Evolutionary conservation across 2,329 filamentous ascomycete genomes (phyloP).

Genomic region (Fusarium mundagurra): DNA sequence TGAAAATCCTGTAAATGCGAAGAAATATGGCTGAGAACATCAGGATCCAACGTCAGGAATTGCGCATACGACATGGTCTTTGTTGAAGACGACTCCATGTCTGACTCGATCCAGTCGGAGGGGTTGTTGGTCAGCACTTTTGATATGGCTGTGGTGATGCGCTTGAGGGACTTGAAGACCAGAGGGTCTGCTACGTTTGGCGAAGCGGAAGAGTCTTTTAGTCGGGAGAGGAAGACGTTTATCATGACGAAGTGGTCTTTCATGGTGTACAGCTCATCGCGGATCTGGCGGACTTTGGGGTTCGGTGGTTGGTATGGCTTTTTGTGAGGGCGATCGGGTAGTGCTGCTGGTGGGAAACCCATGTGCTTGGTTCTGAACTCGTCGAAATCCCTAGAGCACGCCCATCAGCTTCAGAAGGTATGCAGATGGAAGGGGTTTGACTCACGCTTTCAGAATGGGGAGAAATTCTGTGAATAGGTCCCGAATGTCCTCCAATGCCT

Average conservation of each 20-base stretch:
- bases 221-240: neutral
- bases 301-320: slow-evolving; percentile 3
- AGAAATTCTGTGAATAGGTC: slow-evolving; percentile 14
- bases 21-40: slow-evolving; percentile 25
- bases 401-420: neutral
- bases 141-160: slow-evolving; percentile 22
- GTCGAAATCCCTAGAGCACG: slow-evolving; percentile 26
- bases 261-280: slow-evolving; percentile 29
- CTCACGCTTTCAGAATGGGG: slow-evolving; percentile 37
- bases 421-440: fast-evolving
- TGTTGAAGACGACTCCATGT: neutral
- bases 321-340: neutral
- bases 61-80: slow-evolving; percentile 24
- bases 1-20: slow-evolving; percentile 19
- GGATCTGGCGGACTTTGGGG: slow-evolving; percentile 23
- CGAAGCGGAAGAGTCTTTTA: neutral
- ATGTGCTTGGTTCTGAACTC: slow-evolving; percentile 28
- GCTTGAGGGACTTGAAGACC: neutral
- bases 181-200: neutral
- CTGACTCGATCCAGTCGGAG: slow-evolving; percentile 40
- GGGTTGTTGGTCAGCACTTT: slow-evolving; percentile 39
- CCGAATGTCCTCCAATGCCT: slow-evolving; percentile 9
- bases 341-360: slow-evolving; percentile 1
- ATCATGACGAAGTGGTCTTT: slow-evolving; percentile 30
- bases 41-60: slow-evolving; percentile 26